These are phyloP conservation scores for Panicum miliaceum DNA, from an alignment of 176 grass and related monocot species.

Conservation along the genomic window DNA sequence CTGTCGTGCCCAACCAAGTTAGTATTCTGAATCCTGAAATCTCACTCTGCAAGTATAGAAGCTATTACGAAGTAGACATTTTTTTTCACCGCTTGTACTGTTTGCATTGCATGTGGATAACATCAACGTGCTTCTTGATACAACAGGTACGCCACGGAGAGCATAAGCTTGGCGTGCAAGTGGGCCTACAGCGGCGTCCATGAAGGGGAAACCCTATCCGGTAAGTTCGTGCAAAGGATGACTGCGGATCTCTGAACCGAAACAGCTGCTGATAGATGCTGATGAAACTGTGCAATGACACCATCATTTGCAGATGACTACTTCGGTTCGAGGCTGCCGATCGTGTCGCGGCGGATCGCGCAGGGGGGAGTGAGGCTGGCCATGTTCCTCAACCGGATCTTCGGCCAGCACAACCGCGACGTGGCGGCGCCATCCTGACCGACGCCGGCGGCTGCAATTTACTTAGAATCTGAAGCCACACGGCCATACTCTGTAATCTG, in stretches of 20 bases:
- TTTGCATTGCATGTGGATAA: neutral
- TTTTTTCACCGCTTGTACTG: neutral
- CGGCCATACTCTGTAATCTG: neutral
- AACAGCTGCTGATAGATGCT: neutral
- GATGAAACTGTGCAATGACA: neutral
- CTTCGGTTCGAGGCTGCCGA: conserved; percentile 68
- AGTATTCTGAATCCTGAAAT: conserved; percentile 14
- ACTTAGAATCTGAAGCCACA: neutral
- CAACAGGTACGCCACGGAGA: conserved; percentile 78
- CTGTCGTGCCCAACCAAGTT: conserved; percentile 73
- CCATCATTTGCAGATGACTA: conserved; percentile 54
- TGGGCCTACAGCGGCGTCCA: conserved; percentile 63
- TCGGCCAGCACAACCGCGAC: conserved; percentile 55
- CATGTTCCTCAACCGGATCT: conserved; percentile 80
- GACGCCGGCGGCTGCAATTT: neutral
- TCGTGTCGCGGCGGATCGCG: conserved; percentile 71
- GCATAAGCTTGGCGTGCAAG: conserved; percentile 83
- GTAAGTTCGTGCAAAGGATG: conserved; percentile 34
- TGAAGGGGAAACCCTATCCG: conserved; percentile 61
- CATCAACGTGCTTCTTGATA: neutral
- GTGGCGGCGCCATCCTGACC: conserved; percentile 19
- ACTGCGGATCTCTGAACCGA: neutral
- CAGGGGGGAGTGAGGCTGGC: conserved; percentile 84
- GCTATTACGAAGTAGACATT: neutral
- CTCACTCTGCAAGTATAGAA: neutral